Percentiles rank a stretch among this genome's conserved stretches.
phyloP scores from a whole-genome alignment of 2,329 filamentous ascomycete species.

The Neonectria hederae region DNA sequence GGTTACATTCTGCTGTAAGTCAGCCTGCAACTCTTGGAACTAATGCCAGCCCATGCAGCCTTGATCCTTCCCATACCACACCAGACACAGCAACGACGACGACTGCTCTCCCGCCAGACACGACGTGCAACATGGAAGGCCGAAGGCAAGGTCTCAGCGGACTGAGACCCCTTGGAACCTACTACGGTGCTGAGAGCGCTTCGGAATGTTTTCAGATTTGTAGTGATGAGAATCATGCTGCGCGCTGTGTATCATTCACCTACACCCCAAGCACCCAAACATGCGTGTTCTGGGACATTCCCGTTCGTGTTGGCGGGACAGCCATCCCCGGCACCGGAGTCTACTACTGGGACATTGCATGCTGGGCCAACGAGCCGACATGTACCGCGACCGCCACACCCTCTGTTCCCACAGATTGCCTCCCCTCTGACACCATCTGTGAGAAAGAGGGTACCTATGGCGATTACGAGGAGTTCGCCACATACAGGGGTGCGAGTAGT shows the following conservation, averaged over 20 bases:
- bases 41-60: background rate
- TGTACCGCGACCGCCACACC: background rate
- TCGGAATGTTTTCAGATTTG: conserved; percentile 2
- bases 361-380: background rate
- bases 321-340: background rate
- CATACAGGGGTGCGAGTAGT: background rate
- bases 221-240: background rate
- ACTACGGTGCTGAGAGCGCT: background rate
- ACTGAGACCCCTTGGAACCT: background rate
- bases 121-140: conserved; percentile 6
- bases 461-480: conserved; percentile 8
- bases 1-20: background rate
- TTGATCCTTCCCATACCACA: background rate
- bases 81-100: background rate
- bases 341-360: conserved; percentile 13
- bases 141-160: background rate
- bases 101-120: background rate
- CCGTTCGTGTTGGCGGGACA: background rate
- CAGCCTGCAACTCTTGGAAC: background rate
- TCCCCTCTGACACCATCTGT: background rate
- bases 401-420: background rate
- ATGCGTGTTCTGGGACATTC: conserved; percentile 2
- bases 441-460: background rate
- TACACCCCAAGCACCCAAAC: background rate
- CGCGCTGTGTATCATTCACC: conserved; percentile 4